Evolutionary conservation across 176 grass and related monocot species (phyloP), one percentile per base, ranked within the genome.

Genomic region (Microstegium vimineum): DNA sequence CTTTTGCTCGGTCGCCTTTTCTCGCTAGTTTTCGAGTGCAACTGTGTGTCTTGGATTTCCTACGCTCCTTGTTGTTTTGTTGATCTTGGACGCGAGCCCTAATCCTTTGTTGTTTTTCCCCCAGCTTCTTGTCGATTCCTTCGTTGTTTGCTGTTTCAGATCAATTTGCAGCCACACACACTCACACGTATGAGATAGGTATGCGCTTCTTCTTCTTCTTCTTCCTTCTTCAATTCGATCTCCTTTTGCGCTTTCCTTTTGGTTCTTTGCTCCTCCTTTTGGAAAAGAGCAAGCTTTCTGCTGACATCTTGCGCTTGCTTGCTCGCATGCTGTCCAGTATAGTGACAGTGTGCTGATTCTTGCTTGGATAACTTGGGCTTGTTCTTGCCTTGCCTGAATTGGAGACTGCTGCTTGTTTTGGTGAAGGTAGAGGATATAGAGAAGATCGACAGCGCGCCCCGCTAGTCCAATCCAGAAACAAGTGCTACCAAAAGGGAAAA

Each of bases 41-140:
- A 94, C 86, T 85, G 82, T 46, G 89, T 66, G 85, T 62, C 85
- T 92, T 92, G 88, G 86, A 92, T 92, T 90, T 90, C 88, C 87
- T 85, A 82, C 71, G 66, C 26, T n/a, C 76, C 84, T 97, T 99
- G 77, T 89, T 91, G 66, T 62, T 90, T 88, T 90, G 85, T 90
- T 91, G 27, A 67, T 84, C 82, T 86, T 69, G 73, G 69, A 86
- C 52, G 91, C 52, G 92, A 94, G 62, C 57, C 72, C 63, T 83
- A 76, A 76, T 72, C 42, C 30, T 15, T 63, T 88, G 88, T 83
- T 88, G 72, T 45, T 88, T 92, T 79, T 51, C 43, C 85, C 25
- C 75, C 76, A 80, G 69, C 76, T 82, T 87, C 38, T 82, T 86
- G 86, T 80, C 75, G 30, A 84, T 74, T 84, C 41, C 63, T 78